phyloP scores from a whole-genome alignment of 163 green algal genomes.

The Chlamydomonas reinhardtii region DNA sequence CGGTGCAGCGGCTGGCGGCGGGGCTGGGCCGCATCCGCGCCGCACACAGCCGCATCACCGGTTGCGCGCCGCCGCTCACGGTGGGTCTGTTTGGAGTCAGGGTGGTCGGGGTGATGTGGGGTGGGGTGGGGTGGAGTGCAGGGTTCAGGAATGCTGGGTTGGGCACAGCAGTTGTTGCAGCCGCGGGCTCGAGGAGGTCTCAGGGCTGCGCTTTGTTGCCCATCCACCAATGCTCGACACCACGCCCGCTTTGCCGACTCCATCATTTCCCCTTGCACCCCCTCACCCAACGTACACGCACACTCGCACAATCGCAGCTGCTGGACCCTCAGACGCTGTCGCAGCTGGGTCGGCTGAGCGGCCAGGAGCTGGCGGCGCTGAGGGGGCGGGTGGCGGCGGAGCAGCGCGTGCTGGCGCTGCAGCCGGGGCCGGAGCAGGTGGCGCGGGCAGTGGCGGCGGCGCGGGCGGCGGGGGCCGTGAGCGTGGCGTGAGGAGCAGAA shows the following conservation, averaged over 20 bases:
- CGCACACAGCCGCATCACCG: conserved; percentile 21
- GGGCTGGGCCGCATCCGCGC: conserved; percentile 16
- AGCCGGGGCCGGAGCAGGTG: neutral
- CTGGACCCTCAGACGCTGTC: conserved; percentile 30
- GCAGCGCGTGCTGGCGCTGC: conserved; percentile 20
- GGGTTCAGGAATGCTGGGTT: no score
- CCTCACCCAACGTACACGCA: neutral
- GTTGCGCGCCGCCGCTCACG: conserved; percentile 13
- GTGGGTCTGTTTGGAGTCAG: neutral
- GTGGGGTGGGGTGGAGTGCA: no score
- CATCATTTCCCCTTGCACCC: neutral
- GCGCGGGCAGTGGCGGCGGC: neutral
- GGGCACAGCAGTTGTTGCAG: no score
- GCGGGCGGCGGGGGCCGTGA: no score
- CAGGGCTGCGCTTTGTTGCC: no score
- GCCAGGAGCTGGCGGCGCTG: conserved; percentile 7
- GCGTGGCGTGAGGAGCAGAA: no score
- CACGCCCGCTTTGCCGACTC: no score
- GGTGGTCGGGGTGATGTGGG: no score
- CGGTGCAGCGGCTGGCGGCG: conserved; percentile 7
- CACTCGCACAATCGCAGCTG: neutral
- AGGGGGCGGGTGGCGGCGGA: conserved; percentile 1
- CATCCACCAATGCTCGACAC: no score
- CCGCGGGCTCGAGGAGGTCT: no score
- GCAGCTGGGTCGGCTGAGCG: neutral